Evolutionary conservation across 208 protist species (phyloP).

Genomic region (Trypanosomatidae sp.): DNA sequence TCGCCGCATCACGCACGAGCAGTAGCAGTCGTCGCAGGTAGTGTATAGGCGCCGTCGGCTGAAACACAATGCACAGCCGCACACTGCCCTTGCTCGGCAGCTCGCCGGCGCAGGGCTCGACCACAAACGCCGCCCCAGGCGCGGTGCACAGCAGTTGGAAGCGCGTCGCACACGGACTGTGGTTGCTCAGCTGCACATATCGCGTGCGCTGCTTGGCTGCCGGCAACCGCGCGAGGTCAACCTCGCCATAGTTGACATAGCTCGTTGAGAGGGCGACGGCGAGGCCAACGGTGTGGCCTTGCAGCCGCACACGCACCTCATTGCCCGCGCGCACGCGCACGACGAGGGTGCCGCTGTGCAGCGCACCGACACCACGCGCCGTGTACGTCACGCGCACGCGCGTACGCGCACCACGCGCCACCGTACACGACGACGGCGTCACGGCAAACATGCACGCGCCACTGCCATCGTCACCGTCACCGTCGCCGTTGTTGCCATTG

Average conservation of each 20-base stretch:
- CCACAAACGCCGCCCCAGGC: constrained; percentile 51
- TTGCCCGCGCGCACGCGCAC: constrained; percentile 50
- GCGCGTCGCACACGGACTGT: constrained; percentile 9
- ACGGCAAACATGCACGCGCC: too few species aligned
- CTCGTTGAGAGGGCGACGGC: constrained; percentile 28
- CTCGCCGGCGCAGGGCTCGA: constrained; percentile 27
- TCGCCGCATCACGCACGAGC: constrained; percentile 28
- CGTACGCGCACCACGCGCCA: too few species aligned
- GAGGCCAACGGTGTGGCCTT: constrained; percentile 27
- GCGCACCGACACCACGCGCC: too few species aligned
- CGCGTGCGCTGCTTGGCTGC: constrained; percentile 12
- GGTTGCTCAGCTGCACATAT: constrained; percentile 30
- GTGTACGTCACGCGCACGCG: too few species aligned
- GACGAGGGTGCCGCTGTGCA: constrained; percentile 28
- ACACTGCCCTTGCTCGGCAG: constrained; percentile 27
- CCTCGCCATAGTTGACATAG: constrained; percentile 71
- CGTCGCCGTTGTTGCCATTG: too few species aligned
- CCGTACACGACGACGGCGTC: too few species aligned
- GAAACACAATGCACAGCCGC: constrained; percentile 52
- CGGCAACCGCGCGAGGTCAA: constrained; percentile 32
- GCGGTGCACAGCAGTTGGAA: constrained; percentile 27
- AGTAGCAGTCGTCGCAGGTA: constrained; percentile 77
- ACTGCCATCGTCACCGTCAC: too few species aligned
- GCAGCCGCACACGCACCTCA: constrained; percentile 26
- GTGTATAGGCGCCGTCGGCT: constrained; percentile 58